Evolutionary conservation across 2,329 filamentous ascomycete species (phyloP).

Genomic region (Aspergillus hiratsukae): DNA sequence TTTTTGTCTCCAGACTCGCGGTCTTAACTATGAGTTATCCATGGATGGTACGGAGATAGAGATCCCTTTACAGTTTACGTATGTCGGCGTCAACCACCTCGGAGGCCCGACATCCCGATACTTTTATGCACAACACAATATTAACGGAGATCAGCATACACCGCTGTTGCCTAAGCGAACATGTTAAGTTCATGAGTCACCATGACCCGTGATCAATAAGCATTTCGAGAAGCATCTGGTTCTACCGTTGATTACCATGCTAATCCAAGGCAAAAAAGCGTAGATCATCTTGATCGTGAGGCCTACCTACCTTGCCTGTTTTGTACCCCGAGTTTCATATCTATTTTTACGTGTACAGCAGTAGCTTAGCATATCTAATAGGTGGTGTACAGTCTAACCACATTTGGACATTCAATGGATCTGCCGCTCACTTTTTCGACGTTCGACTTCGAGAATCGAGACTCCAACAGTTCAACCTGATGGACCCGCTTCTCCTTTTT

Average conservation of each 20-base stretch:
- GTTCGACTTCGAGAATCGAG: neutral
- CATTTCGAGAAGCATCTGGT: neutral
- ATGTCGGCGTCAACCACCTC: neutral
- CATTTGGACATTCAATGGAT: neutral
- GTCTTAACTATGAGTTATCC: neutral
- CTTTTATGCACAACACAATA: neutral
- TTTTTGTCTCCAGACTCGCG: neutral
- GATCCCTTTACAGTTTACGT: too few relatives aligned
- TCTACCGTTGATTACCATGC: neutral
- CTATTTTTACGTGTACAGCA: neutral
- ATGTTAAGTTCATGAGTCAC: neutral
- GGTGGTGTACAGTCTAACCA: neutral
- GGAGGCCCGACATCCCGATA: constrained; percentile 13
- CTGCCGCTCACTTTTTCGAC: neutral
- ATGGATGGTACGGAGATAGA: neutral
- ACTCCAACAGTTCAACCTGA: neutral
- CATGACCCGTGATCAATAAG: neutral
- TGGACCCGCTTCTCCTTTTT: neutral
- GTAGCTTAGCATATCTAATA: neutral
- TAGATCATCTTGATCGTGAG: neutral
- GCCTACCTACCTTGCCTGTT: neutral
- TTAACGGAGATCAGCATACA: neutral
- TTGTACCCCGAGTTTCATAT: neutral
- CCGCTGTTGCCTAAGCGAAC: neutral
- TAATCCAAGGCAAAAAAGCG: neutral